Base-by-base conservation (phyloP, 345 rosid species). In the Carallia pectinifolia region DNA sequence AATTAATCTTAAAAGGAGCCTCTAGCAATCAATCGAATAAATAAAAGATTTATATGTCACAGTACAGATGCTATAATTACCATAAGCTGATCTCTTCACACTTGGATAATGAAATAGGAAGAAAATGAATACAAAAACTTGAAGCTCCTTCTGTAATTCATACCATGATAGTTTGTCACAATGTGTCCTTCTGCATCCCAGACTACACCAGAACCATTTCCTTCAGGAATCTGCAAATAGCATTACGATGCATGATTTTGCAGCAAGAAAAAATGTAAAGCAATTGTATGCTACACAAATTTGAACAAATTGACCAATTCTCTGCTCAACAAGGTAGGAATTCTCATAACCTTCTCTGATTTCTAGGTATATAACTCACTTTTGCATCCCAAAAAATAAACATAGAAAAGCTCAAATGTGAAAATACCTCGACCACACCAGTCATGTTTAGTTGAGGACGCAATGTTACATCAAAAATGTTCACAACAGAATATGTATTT, bases 201-300 rank as follows among this genome's bases (percentile, higher is more conserved):
- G 56, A 94, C 96, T 19, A 91, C 97, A 38, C 98, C 98, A n/a
- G 97, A 94, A 58, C 98, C 98, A 77, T 94, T 94, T 80, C 98
- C 98, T 86, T 94, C 98, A 2, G 96, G 98, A 81, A 94, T 80
- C 98, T 94, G 83, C 40, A 7, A 76, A 72, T n/a, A 69, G 19
- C 33, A 17, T 30, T 36, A 19, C 12, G 4, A 66, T n/a, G 10
- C 53, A 63, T 31, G 9, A 48, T 48, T 18, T 56, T 36, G 50
- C 54, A 30, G 30, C 33, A 37, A 23, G 30, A 55, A 12, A 19
- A 37, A 60, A 29, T 56, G 40, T 36, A 9, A 53, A 16, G 65
- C 67, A 37, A 29, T 27, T 3, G 27, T 31, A 10, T 30, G n/a
- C 3, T 6, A 61, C 52, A 53, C 29, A 64, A 37, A 12, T 44